These are phyloP conservation scores for Pyrenula massariospora DNA, from an alignment of 495 filamentous ascomycete genomes.

Conservation along the genomic window DNA sequence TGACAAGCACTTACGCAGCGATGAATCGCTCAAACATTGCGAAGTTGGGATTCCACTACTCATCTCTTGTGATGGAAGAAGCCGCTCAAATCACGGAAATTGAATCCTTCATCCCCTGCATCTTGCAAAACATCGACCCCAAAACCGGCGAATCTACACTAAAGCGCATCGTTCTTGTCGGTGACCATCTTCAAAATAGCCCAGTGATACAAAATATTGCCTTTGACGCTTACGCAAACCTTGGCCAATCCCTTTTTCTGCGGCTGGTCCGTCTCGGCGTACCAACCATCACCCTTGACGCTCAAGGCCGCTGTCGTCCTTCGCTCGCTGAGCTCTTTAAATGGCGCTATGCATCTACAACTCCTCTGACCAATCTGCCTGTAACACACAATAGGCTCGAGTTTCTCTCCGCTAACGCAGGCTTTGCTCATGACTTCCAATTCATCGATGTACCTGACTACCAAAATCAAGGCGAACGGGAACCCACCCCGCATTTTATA, in stretches of 20 bases:
- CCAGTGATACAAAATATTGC: constrained; percentile 92
- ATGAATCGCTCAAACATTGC: constrained; percentile 92
- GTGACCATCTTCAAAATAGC: constrained; percentile 94
- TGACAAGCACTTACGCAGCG: constrained; percentile 98
- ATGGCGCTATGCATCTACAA: constrained; percentile 60
- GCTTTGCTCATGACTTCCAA: constrained; percentile 88
- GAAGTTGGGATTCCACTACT: constrained; percentile 85
- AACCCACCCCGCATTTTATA: constrained; percentile 92
- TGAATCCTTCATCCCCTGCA: constrained; percentile 89
- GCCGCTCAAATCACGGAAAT: constrained; percentile 97
- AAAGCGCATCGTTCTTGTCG: constrained; percentile 82
- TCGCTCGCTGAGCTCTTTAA: constrained; percentile 82
- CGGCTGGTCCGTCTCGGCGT: constrained; percentile 83
- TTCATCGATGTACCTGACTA: constrained; percentile 96
- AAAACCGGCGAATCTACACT: constrained; percentile 61
- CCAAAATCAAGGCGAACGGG: constrained; percentile 77
- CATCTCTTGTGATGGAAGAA: constrained; percentile 98
- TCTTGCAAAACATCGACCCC: constrained; percentile 61
- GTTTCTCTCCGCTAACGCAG: constrained; percentile 77
- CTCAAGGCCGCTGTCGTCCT: constrained; percentile 80
- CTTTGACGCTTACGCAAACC: constrained; percentile 90
- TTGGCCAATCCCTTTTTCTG: constrained; percentile 91
- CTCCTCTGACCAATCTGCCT: constrained; percentile 60
- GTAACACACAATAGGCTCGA: constrained; percentile 53
- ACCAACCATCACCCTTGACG: constrained; percentile 78